These are phyloP conservation scores for Corymbia calophylla DNA, from an alignment of 441 rosid genomes.

Conservation along the genomic window DNA sequence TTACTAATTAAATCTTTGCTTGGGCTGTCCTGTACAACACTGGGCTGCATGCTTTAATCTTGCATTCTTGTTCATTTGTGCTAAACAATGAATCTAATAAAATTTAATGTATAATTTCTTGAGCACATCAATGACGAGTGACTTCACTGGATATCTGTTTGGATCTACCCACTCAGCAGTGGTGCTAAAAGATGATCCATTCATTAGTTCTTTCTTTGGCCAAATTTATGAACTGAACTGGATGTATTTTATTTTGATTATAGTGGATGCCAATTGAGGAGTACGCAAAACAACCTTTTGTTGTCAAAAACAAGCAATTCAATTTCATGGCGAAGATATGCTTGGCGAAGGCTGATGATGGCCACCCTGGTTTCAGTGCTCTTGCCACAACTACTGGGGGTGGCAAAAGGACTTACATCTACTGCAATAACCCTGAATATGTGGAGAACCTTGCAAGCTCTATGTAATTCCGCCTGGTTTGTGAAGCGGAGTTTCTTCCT, in stretches of 20 bases:
- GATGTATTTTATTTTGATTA: not conserved
- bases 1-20: not conserved
- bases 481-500: not conserved
- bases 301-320: conserved; percentile 27
- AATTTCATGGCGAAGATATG: conserved; percentile 46
- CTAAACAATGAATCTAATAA: not conserved
- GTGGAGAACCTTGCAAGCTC: not conserved
- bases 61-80: not conserved
- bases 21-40: not conserved
- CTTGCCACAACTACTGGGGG: conserved; percentile 13
- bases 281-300: conserved; percentile 40
- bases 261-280: conserved; percentile 72
- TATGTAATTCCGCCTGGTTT: not conserved
- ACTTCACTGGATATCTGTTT: not conserved
- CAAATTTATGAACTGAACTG: not conserved
- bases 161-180: not conserved
- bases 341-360: conserved; percentile 24
- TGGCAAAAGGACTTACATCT: conserved; percentile 31
- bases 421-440: conserved; percentile 21
- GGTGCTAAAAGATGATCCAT: not conserved
- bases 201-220: not conserved
- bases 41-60: not conserved
- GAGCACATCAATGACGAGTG: not conserved
- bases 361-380: conserved; percentile 41
- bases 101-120: not conserved